Percentiles rank a stretch among this genome's conserved stretches.
Conservation (phyloP, 2,329 filamentous ascomycete genomes). For the Diaporthe capsici region DNA sequence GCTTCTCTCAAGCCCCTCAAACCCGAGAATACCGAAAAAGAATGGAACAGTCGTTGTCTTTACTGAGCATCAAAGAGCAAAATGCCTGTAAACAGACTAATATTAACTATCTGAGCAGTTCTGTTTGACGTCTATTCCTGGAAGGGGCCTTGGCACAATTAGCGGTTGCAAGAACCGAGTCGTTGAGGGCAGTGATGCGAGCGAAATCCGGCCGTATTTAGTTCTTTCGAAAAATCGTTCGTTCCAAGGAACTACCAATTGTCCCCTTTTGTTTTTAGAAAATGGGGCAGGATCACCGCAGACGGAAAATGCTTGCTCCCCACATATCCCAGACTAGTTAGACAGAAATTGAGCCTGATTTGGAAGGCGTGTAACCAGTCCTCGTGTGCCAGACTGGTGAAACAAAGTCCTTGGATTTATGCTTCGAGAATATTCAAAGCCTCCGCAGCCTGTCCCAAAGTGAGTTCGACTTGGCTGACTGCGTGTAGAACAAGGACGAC, state of each 20-base stretch:
- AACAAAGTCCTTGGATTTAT: not conserved
- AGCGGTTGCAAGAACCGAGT: not conserved
- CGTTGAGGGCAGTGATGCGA: not conserved
- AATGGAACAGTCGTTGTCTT: too few species aligned
- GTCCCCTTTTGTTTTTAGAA: not conserved
- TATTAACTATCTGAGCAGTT: not conserved
- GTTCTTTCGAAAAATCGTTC: too few species aligned
- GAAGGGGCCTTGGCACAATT: not conserved
- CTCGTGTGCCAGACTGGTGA: not conserved
- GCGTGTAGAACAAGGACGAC: not conserved
- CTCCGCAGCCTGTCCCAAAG: not conserved
- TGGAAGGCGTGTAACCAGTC: not conserved
- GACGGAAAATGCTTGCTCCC: not conserved
- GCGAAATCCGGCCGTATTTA: not conserved
- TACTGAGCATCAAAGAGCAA: too few species aligned
- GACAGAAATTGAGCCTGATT: not conserved
- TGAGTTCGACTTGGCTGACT: not conserved
- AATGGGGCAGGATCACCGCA: not conserved
- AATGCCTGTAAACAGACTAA: too few species aligned
- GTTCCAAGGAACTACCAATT: too few species aligned
- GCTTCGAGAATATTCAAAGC: not conserved
- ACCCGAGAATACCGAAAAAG: not conserved
- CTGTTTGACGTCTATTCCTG: not conserved
- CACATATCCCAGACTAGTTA: not conserved
- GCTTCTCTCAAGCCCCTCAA: too few species aligned